Evolutionary conservation across 192 early-diverging fungal species (phyloP).

Genomic region (Geranomyces michiganensis): DNA sequence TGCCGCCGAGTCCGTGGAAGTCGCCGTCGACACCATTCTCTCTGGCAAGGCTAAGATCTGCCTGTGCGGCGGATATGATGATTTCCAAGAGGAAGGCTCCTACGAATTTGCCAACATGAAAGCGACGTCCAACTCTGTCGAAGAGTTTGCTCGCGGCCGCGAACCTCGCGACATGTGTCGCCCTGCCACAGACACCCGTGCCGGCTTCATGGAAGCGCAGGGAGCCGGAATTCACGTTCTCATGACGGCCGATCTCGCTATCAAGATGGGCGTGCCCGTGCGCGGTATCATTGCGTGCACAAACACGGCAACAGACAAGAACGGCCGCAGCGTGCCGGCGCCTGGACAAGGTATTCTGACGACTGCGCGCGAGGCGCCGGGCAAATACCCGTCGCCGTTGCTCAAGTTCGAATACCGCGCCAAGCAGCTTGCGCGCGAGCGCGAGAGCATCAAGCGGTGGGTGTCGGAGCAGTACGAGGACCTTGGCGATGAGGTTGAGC

Average conservation of each 20-base stretch:
- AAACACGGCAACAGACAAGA: constrained; percentile 92
- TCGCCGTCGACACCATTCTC: constrained; percentile 87
- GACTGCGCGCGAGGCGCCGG: constrained; percentile 75
- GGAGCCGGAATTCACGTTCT: constrained; percentile 88
- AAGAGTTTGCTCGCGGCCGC: constrained; percentile 85
- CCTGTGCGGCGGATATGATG: constrained; percentile 91
- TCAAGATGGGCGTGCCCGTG: constrained; percentile 92
- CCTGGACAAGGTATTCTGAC: constrained; percentile 94
- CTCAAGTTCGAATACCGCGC: constrained; percentile 84
- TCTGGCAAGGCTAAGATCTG: constrained; percentile 91
- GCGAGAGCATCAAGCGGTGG: constrained; percentile 78
- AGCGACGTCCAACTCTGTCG: constrained; percentile 81
- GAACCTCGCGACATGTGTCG: constrained; percentile 86
- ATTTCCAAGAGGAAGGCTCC: constrained; percentile 89
- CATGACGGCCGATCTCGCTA: constrained; percentile 83
- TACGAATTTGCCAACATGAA: constrained; percentile 98
- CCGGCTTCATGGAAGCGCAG: constrained; percentile 91
- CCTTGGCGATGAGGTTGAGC: constrained; percentile 68
- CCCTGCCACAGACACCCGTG: constrained; percentile 85
- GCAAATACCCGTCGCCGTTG: constrained; percentile 58
- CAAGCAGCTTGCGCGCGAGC: constrained; percentile 72
- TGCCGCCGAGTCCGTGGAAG: constrained; percentile 86
- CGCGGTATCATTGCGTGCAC: constrained; percentile 87
- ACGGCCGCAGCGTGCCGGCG: constrained; percentile 90
- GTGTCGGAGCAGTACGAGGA: constrained; percentile 74